These are phyloP conservation scores for Ciborinia camelliae DNA, from an alignment of 2,329 filamentous ascomycete species.

Conservation along the genomic window DNA sequence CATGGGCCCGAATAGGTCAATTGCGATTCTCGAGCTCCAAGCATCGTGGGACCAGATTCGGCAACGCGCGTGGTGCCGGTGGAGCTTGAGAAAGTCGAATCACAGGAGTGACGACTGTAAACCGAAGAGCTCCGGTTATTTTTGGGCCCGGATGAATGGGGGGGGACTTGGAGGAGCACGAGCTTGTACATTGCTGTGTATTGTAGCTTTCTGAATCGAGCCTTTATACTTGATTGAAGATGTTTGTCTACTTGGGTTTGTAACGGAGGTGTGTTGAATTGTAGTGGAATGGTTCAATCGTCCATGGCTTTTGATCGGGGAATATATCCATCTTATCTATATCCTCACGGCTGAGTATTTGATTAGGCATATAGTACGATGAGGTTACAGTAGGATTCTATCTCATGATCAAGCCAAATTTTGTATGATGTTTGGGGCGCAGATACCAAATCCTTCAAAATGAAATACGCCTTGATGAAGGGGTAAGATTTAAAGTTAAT, in stretches of 20 bases:
- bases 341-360: background rate
- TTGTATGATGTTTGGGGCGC: constrained; percentile 15
- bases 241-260: background rate
- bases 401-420: constrained; percentile 1
- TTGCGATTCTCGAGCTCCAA: background rate
- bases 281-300: background rate
- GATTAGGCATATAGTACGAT: background rate
- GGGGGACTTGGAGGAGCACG: background rate
- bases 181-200: background rate
- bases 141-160: background rate
- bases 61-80: background rate
- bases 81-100: constrained; percentile 1
- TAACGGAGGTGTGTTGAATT: background rate
- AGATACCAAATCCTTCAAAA: constrained; percentile 11
- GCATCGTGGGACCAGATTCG: background rate
- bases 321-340: constrained; percentile 10
- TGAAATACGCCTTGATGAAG: constrained; percentile 5
- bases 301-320: background rate
- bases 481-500: constrained; percentile 5
- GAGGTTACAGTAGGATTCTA: constrained; percentile 8
- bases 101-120: constrained; percentile 11
- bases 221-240: background rate
- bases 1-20: background rate
- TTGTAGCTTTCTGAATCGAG: background rate
- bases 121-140: constrained; percentile 10